Evolutionary conservation across 495 filamentous ascomycete species (phyloP), one percentile per base, ranked within the genome.

Genomic region (Parathielavia hyrcaniae): DNA sequence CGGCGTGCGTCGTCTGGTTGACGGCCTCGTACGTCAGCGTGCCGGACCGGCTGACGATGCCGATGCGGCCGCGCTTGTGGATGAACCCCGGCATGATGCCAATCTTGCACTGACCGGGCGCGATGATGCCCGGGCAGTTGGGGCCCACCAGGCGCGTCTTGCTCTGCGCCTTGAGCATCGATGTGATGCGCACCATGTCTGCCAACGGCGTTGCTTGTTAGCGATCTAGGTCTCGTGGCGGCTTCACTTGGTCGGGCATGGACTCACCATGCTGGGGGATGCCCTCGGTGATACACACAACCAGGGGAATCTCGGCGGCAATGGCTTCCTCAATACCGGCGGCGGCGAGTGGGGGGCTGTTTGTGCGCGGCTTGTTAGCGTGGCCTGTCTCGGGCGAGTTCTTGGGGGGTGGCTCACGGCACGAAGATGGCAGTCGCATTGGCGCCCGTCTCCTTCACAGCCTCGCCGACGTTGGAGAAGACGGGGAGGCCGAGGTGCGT

Each of bases 1-100:
- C 95, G 63, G 90, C 90, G 77, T 91, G 85, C 53, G 93, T 97
- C 57, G 93, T 99, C 79, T 99, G 93, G 83, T 97, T 99, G 73
- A 99, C 93, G 66, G 93, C 93, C 79, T 99, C 93, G 77, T 99
- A 99, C 62, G 93, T 99, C 54, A 99, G 85, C 60, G 93, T 99
- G 70, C 93, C 93, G 63, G 95, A 97, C 62, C 93, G 87, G 66
- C 91, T 96, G 74, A 99, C 93, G 73, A 99, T 97, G 70, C 93
- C 93, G 69, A 99, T 87, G 67, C 93, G 90, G 62, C 93, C 93
- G 68, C 93, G 90, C 83, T 99, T 97, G 83, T 99, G 93, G 79
- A 99, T 97, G 81, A 97, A 96, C 66, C 93, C 93, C 44, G 93
- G 93, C 93, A 99, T 99, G 78, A 99, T 99, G 69, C 93, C 93